A percentile compares a stretch with the other conserved stretches of the same genome.
Evolutionary conservation across 345 rosid genomes (phyloP).

Genomic region (Arabidopsis thaliana): TAIR10.1 NC_003075.7:13456501-13457000

Average conservation of each 20-base stretch:
- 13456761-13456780: slow-evolving; percentile 27
- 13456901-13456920: slow-evolving; percentile 58
- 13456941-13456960: slow-evolving; percentile 70
- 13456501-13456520: slow-evolving; percentile 24
- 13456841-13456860: slow-evolving; percentile 46
- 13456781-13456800: slow-evolving; percentile 41
- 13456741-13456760: slow-evolving; percentile 7
- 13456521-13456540: slow-evolving; percentile 44
- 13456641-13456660: slow-evolving; percentile 22
- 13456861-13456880: slow-evolving; percentile 55
- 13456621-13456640: slow-evolving; percentile 12
- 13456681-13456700: not conserved
- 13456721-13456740: slow-evolving; percentile 4
- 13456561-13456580: slow-evolving; percentile 29
- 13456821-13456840: slow-evolving; percentile 52
- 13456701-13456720: slow-evolving; percentile 31
- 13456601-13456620: slow-evolving; percentile 39
- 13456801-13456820: slow-evolving; percentile 49
- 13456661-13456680: slow-evolving; percentile 22
- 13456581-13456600: slow-evolving; percentile 26
- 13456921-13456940: slow-evolving; percentile 47
- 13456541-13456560: slow-evolving; percentile 26
- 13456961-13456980: slow-evolving; percentile 58
- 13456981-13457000: slow-evolving; percentile 79
- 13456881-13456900: slow-evolving; percentile 46